Evolutionary conservation across 2,329 filamentous ascomycete genomes (phyloP), one percentile per base, ranked within the genome.

Genomic region (Phyllosticta citrichinensis): DNA sequence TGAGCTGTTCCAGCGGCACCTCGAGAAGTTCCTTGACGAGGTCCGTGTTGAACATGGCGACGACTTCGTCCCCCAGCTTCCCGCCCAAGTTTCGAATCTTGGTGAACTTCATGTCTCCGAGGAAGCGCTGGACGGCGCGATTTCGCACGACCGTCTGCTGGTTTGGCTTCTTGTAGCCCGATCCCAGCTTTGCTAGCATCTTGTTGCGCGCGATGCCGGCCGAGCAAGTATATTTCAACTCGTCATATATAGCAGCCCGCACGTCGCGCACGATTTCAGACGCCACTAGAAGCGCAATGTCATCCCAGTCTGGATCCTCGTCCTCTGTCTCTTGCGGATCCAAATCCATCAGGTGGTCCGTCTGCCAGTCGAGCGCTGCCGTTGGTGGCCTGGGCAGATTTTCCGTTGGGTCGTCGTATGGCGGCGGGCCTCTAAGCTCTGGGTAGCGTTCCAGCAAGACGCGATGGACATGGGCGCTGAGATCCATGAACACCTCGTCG

Each of bases 81-180:
- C 94, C 94, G 27, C 94, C 94, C n/a, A 99, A 77, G 73, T 93
- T 96, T 17, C 93, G 83, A 59, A 99, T 94, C 73, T 96, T 96
- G 17, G 91, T 96, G 69, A 97, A 93, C 70, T 96, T 96, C 79
- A 96, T 91, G 17, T 83, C 84, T 9, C 83, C 83, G 52, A 99
- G 77, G 69, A 99, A 99, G 52, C 87, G 80, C 64, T 86, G 80
- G 2, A 91, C 80, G 0, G 93, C 93, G 55, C 91, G 85, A 70
- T 90, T 93, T 24, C 94, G 87, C 56, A 99, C 86, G n/a, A 97
- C 84, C 0, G 93, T 97, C 75, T 99, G 94, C 66, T 88, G 84
- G 70, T 97, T 94, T 35, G 94, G 94, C 73, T 99, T 99, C 76
- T 91, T 92, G 76, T 92, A 86, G 6, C 84, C 91, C 24, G 91